Conservation (phyloP, 345 rosid species). For the Aurinia saxatilis region DNA sequence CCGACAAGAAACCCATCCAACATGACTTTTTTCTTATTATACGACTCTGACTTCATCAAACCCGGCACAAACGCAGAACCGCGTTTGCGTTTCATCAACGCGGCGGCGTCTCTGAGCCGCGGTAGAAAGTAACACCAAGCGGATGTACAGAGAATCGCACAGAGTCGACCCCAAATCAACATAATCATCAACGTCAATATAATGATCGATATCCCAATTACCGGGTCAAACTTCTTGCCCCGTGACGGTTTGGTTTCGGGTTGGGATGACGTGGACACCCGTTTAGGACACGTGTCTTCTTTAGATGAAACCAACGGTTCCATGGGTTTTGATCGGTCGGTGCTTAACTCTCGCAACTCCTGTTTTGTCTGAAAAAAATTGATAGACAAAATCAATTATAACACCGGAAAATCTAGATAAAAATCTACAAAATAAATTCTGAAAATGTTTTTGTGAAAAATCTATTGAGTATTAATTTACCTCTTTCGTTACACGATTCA, state of each 20-base stretch:
- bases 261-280: constrained; percentile 21
- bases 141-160: constrained; percentile 59
- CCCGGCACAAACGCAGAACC: constrained; percentile 9
- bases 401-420: background rate
- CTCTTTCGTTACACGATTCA: constrained; percentile 12
- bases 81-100: constrained; percentile 21
- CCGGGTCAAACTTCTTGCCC: constrained; percentile 29
- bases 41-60: constrained; percentile 41
- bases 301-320: constrained; percentile 7
- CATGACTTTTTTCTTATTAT: constrained; percentile 52
- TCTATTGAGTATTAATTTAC: background rate
- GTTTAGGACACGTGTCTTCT: constrained; percentile 14
- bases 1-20: constrained; percentile 69
- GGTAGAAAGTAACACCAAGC: constrained; percentile 53
- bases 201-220: constrained; percentile 49
- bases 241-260: constrained; percentile 23
- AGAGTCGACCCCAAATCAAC: constrained; percentile 54
- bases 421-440: background rate
- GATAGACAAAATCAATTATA: background rate
- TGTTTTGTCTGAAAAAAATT: constrained; percentile 24
- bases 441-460: background rate
- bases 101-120: constrained; percentile 20
- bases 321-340: constrained; percentile 19
- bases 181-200: constrained; percentile 44
- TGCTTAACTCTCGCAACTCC: constrained; percentile 13